Percentiles rank a stretch among this genome's conserved stretches.
phyloP scores from a whole-genome alignment of 352 stramenopile species.

The Globisporangium iwayamae region DNA sequence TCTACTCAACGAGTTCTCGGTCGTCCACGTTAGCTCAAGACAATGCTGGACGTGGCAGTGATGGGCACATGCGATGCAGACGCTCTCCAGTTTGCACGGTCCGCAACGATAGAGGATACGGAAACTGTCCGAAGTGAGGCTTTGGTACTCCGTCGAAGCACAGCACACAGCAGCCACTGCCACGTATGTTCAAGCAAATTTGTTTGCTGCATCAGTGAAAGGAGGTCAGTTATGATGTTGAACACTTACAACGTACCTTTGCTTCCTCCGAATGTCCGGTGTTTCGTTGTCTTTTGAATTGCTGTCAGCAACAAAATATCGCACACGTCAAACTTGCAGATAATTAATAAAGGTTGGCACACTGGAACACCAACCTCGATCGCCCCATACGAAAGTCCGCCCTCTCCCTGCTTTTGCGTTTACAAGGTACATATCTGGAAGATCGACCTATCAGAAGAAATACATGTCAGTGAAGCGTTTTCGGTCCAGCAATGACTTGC shows the following conservation, averaged over 20 bases:
- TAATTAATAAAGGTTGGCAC: not conserved
- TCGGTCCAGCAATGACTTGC: not conserved
- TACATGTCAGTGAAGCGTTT: not conserved
- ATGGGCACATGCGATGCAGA: conserved; percentile 72
- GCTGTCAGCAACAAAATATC: conserved; percentile 15
- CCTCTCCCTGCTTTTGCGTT: conserved; percentile 52
- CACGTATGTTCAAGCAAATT: not conserved
- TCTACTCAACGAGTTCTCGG: conserved; percentile 41
- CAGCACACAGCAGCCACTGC: conserved; percentile 48
- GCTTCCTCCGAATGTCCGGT: conserved; percentile 40
- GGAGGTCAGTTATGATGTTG: not conserved
- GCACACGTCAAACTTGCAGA: not conserved
- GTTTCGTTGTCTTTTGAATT: conserved; percentile 21
- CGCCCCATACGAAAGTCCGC: conserved; percentile 75
- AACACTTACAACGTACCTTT: conserved; percentile 19
- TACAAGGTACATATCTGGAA: conserved; percentile 50
- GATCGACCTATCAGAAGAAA: conserved; percentile 29
- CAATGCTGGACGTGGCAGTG: conserved; percentile 61
- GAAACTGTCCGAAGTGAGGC: conserved; percentile 69
- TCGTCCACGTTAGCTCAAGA: conserved; percentile 53
- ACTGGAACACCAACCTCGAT: conserved; percentile 38
- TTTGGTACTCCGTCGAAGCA: conserved; percentile 46
- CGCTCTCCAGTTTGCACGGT: conserved; percentile 37
- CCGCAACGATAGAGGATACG: conserved; percentile 64
- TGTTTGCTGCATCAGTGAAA: not conserved